A percentile compares a stretch with the other conserved stretches of the same genome.
Evolutionary conservation across 257 asterid genomes (phyloP).

Genomic region (Przewalskia tangutica): DNA sequence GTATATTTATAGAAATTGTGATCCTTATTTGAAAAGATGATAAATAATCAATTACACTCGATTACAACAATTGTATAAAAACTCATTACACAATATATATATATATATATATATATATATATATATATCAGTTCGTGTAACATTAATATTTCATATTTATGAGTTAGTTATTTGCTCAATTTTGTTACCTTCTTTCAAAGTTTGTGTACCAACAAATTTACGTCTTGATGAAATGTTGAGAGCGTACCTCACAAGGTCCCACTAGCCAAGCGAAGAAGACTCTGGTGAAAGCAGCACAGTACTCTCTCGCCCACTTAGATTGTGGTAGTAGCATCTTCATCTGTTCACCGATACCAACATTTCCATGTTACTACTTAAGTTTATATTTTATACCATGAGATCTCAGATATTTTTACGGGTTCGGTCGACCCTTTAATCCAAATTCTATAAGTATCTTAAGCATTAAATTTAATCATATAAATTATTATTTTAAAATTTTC

Average conservation of each 20-base stretch:
- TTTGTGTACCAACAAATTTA: neutral
- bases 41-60: neutral
- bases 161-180: too few relatives aligned
- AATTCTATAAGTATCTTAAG: too few relatives aligned
- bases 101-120: neutral
- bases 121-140: neutral
- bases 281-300: slow-evolving; percentile 62
- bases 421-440: too few relatives aligned
- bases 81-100: neutral
- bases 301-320: slow-evolving; percentile 55
- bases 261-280: slow-evolving; percentile 80
- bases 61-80: too few relatives aligned
- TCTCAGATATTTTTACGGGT: too few relatives aligned
- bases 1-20: too few relatives aligned
- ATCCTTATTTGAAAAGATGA: neutral
- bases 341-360: slow-evolving; percentile 18
- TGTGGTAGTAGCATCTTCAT: slow-evolving; percentile 43
- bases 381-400: neutral
- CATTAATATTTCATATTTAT: neutral
- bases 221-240: neutral
- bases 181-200: neutral
- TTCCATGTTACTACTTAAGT: neutral
- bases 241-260: slow-evolving; percentile 77
- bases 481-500: too few relatives aligned
- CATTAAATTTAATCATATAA: too few relatives aligned